Conservation (phyloP, 306 rosid species). For the Vicia villosa region DNA sequence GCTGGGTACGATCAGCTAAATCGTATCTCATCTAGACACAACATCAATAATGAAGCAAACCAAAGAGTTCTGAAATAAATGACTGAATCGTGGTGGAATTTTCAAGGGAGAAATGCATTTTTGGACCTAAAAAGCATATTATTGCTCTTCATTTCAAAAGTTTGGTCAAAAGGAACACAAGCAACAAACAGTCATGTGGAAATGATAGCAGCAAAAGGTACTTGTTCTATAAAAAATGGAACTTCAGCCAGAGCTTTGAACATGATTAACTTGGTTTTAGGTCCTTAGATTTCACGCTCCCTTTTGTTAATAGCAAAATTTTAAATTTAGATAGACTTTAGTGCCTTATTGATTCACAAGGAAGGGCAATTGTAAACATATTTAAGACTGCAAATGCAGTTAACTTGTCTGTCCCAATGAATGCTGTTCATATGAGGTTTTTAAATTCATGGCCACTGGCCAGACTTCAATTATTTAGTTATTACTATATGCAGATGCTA, state of each 20-base stretch:
- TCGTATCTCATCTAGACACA: constrained; percentile 51
- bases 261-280: constrained; percentile 17
- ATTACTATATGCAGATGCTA: background rate
- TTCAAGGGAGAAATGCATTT: constrained; percentile 27
- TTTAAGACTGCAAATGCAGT: constrained; percentile 28
- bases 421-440: constrained; percentile 25
- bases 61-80: constrained; percentile 55
- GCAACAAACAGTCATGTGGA: constrained; percentile 15
- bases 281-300: constrained; percentile 22
- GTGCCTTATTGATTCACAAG: constrained; percentile 9
- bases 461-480: constrained; percentile 18
- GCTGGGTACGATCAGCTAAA: constrained; percentile 89
- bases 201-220: constrained; percentile 17
- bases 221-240: constrained; percentile 18
- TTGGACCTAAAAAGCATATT: constrained; percentile 20
- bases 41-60: constrained; percentile 40
- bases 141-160: constrained; percentile 31
- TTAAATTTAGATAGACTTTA: background rate
- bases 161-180: constrained; percentile 18
- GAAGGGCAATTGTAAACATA: background rate
- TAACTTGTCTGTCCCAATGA: constrained; percentile 17
- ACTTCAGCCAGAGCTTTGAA: constrained; percentile 19
- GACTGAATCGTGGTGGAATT: constrained; percentile 11
- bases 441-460: background rate
- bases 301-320: constrained; percentile 5